phyloP scores from a whole-genome alignment of 495 filamentous ascomycete genomes.

The Cairneyella variabilis region DNA sequence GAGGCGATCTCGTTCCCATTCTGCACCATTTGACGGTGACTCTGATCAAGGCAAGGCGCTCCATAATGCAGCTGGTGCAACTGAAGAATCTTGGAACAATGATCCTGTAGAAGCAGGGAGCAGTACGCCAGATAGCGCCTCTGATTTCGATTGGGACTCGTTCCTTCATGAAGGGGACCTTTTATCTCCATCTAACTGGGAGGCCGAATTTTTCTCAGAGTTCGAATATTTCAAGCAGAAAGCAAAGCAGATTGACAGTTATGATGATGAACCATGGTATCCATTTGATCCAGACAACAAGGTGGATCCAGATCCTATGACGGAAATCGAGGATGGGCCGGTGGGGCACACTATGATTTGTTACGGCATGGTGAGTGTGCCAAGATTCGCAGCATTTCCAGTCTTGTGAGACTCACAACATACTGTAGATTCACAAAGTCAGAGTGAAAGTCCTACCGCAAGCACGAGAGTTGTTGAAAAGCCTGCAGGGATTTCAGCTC shows the following conservation, averaged over 20 bases:
- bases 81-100: neutral
- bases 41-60: too few relatives aligned
- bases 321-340: neutral
- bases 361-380: slow-evolving; percentile 12
- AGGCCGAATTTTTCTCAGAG: slow-evolving; percentile 6
- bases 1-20: neutral
- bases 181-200: slow-evolving; percentile 6
- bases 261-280: slow-evolving; percentile 10
- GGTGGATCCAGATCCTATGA: neutral
- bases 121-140: slow-evolving; percentile 3
- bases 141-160: slow-evolving; percentile 5
- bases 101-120: neutral
- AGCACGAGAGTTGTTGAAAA: neutral
- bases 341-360: neutral
- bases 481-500: neutral
- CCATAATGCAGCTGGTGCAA: neutral
- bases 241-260: neutral
- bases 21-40: neutral
- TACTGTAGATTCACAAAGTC: slow-evolving; percentile 5
- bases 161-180: slow-evolving; percentile 6
- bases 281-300: slow-evolving; percentile 1
- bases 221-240: neutral
- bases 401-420: too few relatives aligned
- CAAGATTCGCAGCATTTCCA: too few relatives aligned
- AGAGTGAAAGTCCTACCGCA: slow-evolving; percentile 2